Evolutionary conservation across 805 yeast genomes (phyloP), one percentile per base, ranked within the genome.

Genomic region (Dipodascus albidus): DNA sequence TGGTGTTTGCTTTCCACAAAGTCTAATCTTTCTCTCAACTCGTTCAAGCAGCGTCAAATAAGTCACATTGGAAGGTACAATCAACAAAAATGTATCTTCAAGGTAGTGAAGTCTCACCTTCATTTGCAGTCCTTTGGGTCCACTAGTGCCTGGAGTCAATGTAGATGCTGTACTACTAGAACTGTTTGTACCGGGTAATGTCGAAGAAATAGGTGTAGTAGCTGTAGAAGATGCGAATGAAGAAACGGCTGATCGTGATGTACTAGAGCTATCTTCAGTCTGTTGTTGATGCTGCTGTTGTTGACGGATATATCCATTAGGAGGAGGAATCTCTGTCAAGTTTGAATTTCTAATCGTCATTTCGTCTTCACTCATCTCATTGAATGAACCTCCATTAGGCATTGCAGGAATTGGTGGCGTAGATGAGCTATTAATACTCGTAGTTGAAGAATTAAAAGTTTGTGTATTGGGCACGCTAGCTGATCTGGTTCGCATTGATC

Each of bases 1-100:
- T 49, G 66, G 65, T n/a, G 62, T 57, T 54, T 71, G 68, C 49
- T 71, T 74, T 22, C 83, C 85, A 53, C 80, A 74, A 51, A 78
- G 76, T 48, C 74, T 71, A 49, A 82, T 65, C 62, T 82, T 81
- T 50, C 74, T 74, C 56, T 78, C 80, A 38, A 87, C 78, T 55
- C 80, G 79, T 48, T 72, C 77, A 49, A 77, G 70, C 54, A 87
- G 72, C 48, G 77, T 81, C 9, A 72, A 70, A 63, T 79, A 75
- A 38, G 74, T 61, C 44, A 79, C 71, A 53, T 76, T 71, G 54
- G 74, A 65, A 8, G 85, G 79, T 2, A 87, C 82, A 57, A 85
- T 76, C 59, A 84, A 71, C 51, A 87, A 79, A 59, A 87, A 82
- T 15, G 85, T 60, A 58, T 68, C 74, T 23, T 63, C 69, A 24